These are phyloP conservation scores for Exophiala dermatitidis DNA, from an alignment of 2,329 filamentous ascomycete species.

Conservation along the genomic window DNA sequence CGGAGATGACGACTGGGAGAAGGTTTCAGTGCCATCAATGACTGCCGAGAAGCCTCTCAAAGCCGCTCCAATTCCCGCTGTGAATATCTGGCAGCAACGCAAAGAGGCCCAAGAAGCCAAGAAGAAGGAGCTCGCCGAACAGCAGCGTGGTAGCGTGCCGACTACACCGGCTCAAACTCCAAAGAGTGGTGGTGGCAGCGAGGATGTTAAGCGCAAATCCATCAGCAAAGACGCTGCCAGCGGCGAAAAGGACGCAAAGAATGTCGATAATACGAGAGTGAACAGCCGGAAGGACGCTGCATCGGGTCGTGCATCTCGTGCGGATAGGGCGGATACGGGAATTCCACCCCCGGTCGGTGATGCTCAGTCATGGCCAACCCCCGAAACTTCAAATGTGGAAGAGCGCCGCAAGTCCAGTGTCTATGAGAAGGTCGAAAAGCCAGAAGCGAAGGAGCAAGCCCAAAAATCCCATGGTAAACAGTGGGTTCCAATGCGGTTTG, in stretches of 20 bases:
- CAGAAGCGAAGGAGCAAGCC: slow-evolving; percentile 49
- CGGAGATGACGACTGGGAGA: slow-evolving; percentile 51
- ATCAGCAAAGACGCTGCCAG: slow-evolving; percentile 10
- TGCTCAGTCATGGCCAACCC: slow-evolving; percentile 80
- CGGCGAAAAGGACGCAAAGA: slow-evolving; percentile 13
- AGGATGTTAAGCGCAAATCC: slow-evolving; percentile 25
- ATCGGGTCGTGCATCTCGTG: slow-evolving; percentile 25
- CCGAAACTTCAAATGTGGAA: slow-evolving; percentile 69
- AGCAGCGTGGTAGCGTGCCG: slow-evolving; percentile 25
- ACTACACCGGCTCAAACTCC: slow-evolving; percentile 19
- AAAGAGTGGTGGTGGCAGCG: slow-evolving; percentile 32
- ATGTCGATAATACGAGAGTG: slow-evolving; percentile 1
- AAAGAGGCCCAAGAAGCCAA: slow-evolving; percentile 57
- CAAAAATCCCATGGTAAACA: slow-evolving; percentile 62
- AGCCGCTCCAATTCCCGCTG: slow-evolving; percentile 71
- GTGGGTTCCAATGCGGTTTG: slow-evolving; percentile 78
- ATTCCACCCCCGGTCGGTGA: slow-evolving; percentile 65
- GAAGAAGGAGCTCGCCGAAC: slow-evolving; percentile 34
- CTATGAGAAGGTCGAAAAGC: slow-evolving; percentile 53
- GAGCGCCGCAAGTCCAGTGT: slow-evolving; percentile 59
- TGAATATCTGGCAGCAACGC: slow-evolving; percentile 84
- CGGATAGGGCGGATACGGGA: slow-evolving; percentile 23
- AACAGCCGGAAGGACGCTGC: slow-evolving; percentile 15
- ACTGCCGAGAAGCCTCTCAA: slow-evolving; percentile 53
- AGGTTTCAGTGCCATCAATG: slow-evolving; percentile 45